Evolutionary conservation across 768 basidiomycete genomes (phyloP), one percentile per base, ranked within the genome.

Genomic region (Trametes punicea): DNA sequence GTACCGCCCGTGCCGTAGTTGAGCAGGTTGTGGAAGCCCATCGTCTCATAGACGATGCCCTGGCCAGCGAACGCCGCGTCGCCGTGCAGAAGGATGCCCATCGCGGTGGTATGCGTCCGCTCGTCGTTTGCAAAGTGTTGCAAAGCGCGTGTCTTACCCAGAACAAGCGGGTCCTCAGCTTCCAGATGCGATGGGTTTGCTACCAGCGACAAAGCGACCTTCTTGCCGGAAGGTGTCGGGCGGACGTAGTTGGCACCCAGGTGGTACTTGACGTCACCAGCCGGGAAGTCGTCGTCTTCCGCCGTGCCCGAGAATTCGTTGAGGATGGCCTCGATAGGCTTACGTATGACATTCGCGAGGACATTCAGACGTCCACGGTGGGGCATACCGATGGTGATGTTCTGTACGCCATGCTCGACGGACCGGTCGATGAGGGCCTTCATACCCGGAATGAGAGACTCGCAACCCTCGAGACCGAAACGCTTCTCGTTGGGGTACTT

Each of bases 401-500:
- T 84, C 73, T 96, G 95, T 63, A 97, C 87, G 47, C 96, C 96
- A 60, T 89, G 80, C 64, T 99, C 96, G 63, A 99, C 96, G n/a
- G 94, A 96, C 58, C 94, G 87, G 71, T 99, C 96, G 61, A 99
- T 96, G 67, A 99, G 85, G 2, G 96, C 97, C 76, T 99, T 99
- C 97, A 99, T 99, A 46, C 96, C 97, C 26, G 97, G 97, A 65
- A 98, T 89, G 62, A 99, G 85, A 23, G 93, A 82, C 74, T 99
- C 96, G 73, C 94, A 96, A 53, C 96, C 96, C 73, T 99, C 96
- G 46, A 99, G 82, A 72, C 96, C 96, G 73, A 99, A 99, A 41
- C 96, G 88, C 75, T 99, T 99, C 79, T 99, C 96, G 74, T 98
- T 99, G 64, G 96, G 96, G 75, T 91, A 97, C 72, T 98, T 99